Conservation (phyloP, 2,329 filamentous ascomycete genomes). For the Geoglossum cookeanum region DNA sequence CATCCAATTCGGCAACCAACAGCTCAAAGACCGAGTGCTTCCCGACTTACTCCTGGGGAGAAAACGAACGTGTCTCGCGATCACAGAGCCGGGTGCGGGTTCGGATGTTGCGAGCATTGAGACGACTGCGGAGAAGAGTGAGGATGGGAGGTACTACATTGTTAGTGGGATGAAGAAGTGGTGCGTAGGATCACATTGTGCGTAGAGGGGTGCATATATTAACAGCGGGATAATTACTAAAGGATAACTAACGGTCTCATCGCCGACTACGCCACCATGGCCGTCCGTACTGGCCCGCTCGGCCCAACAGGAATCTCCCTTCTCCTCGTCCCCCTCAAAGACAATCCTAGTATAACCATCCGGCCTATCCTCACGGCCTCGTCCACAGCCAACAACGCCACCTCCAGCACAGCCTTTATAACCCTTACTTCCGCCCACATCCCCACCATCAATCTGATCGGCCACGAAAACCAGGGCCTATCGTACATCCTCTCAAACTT, state of each 20-base stretch:
- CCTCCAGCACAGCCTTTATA: slow-evolving; percentile 54
- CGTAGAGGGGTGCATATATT: too few relatives aligned
- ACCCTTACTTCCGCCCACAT: slow-evolving; percentile 59
- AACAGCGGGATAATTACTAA: background rate
- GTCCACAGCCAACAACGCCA: slow-evolving; percentile 31
- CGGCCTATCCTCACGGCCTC: slow-evolving; percentile 41
- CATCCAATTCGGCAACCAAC: slow-evolving; percentile 43
- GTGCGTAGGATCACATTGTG: slow-evolving; percentile 15
- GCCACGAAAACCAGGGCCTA: slow-evolving; percentile 52
- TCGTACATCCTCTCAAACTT: slow-evolving; percentile 61
- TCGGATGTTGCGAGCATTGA: slow-evolving; percentile 55
- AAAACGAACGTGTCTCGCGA: slow-evolving; percentile 55
- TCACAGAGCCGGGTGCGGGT: slow-evolving; percentile 58
- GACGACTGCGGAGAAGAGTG: slow-evolving; percentile 43
- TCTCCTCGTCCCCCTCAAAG: slow-evolving; percentile 50
- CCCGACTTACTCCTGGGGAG: slow-evolving; percentile 47
- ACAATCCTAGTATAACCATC: slow-evolving; percentile 46
- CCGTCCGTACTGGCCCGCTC: slow-evolving; percentile 50
- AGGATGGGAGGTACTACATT: slow-evolving; percentile 47
- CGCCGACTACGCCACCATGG: slow-evolving; percentile 49
- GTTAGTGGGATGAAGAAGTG: slow-evolving; percentile 65
- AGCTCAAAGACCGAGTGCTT: slow-evolving; percentile 45
- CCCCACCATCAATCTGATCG: slow-evolving; percentile 50
- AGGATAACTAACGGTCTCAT: slow-evolving; percentile 55
- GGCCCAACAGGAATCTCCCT: slow-evolving; percentile 44